Evolutionary conservation across 345 rosid species (phyloP), one percentile per base, ranked within the genome.

Genomic region (Ceriops decandra): DNA sequence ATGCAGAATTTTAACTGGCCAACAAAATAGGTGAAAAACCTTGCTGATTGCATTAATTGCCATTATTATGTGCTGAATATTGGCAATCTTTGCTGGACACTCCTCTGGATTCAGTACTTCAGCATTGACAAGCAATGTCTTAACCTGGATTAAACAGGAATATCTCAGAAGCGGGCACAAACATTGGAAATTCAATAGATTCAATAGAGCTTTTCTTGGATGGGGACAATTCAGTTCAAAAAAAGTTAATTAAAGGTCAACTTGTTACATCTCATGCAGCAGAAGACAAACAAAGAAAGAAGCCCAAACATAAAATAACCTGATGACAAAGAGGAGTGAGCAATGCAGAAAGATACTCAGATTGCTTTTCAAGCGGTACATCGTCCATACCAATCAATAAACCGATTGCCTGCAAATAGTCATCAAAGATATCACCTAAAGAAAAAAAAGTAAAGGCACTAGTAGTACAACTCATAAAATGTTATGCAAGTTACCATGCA

Each of bases 1-100:
- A 38, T 38, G n/a, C 31, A 46, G 26, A 47, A 73, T 30, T 49
- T 26, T 22, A 51, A n/a, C 66, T 69, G 49, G 35, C 49, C 53
- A 35, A 72, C 72, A 60, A 42, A 62, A 74, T 42, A 49, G 62
- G 64, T 68, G 52, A 68, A 47, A 57, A 70, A 95, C 97, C 99
- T 95, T 95, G 95, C 99, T 95, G 74, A 91, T 87, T 64, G 99
- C 88, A 84, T 88, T 95, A 31, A 95, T 88, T 63, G 97, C 96
- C 82, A 91, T 75, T 60, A 91, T 88, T 72, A 87, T 84, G 68
- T 80, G 91, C 77, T 91, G 97, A 57, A 91, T 69, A 66, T 77
- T 82, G 7, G 82, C 85, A 70, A 91, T 66, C 76, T 84, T 90
- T 38, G 60, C 73, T 49, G 84, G 74, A 74, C 81, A 84, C 33